Conservation (phyloP, 2,329 filamentous ascomycete species). For the Claviceps cyperi region DNA sequence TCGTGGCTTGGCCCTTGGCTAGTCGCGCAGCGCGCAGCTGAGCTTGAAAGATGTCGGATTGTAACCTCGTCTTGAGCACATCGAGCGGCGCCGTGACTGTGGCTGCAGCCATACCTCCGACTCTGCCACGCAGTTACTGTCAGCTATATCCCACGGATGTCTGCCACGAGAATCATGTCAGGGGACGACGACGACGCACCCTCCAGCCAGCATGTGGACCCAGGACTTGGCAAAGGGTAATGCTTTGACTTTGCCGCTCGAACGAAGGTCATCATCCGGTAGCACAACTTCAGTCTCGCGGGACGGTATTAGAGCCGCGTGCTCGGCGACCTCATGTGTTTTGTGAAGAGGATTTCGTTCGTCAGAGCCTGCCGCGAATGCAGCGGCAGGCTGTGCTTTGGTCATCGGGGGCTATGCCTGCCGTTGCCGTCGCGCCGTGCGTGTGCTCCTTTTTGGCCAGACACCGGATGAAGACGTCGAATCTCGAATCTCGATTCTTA, state of each 20-base stretch:
- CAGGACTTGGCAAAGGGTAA: constrained; percentile 60
- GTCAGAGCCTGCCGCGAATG: constrained; percentile 17
- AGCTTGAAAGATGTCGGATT: constrained; percentile 87
- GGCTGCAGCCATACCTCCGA: constrained; percentile 82
- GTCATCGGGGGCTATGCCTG: constrained; percentile 14
- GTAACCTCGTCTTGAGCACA: constrained; percentile 82
- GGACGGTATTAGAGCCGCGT: constrained; percentile 37
- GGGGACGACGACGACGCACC: constrained; percentile 37
- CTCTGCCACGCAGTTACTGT: constrained; percentile 29
- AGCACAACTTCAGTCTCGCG: constrained; percentile 45
- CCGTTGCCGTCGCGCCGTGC: background rate
- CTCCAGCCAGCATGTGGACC: constrained; percentile 85
- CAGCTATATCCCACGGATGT: constrained; percentile 3
- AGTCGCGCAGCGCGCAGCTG: constrained; percentile 57
- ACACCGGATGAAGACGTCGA: too few species aligned
- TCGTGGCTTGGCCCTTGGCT: constrained; percentile 36
- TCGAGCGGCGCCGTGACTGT: constrained; percentile 90
- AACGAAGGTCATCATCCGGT: constrained; percentile 25
- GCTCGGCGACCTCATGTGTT: constrained; percentile 17
- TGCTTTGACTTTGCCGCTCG: constrained; percentile 21
- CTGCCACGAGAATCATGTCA: background rate
- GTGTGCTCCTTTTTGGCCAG: too few species aligned
- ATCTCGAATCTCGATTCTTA: background rate
- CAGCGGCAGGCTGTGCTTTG: constrained; percentile 14
- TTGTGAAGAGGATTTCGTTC: constrained; percentile 17